Base-by-base conservation (phyloP, 257 asterid species). In the Plantago elongata region DNA sequence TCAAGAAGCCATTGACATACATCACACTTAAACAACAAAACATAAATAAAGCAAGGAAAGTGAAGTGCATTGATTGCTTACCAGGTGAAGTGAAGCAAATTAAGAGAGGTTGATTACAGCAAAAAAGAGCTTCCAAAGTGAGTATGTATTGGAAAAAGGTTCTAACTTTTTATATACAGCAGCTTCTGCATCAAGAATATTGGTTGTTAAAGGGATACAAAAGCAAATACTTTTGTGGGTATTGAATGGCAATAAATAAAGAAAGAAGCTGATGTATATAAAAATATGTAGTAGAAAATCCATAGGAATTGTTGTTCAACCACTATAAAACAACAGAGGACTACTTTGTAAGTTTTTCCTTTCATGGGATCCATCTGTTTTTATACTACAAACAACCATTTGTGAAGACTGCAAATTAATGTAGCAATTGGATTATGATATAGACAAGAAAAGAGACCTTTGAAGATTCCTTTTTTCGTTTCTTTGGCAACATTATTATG, bases 301-400 rank as follows among this genome's bases (percentile, higher is more conserved):
- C 13, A n/a, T 59, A 57, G 65, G 15, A 56, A 52, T 65, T 65
- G 56, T 64, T 64, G 81, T 69, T 77, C 78, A 77, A 66, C 78
- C 27, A 72, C 66, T 29, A 34, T 7, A 34, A 34, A 34, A 34
- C 40, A 34, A 5, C 17, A 60, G n/a, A n/a, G n/a, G n/a, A n/a
- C n/a, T n/a, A n/a, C n/a, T n/a, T n/a, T n/a, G n/a, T n/a, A n/a
- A n/a, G n/a, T n/a, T n/a, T n/a, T n/a, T n/a, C n/a, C n/a, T n/a
- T n/a, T n/a, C n/a, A n/a, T n/a, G n/a, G n/a, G n/a, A n/a, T n/a
- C n/a, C n/a, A n/a, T n/a, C n/a, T n/a, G n/a, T n/a, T n/a, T n/a
- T n/a, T n/a, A n/a, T n/a, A n/a, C n/a, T n/a, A n/a, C n/a, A n/a
- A n/a, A n/a, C n/a, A n/a, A n/a, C n/a, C n/a, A n/a, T n/a, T n/a